Percentiles rank a stretch among this genome's conserved stretches.
These are phyloP conservation scores for Leucogyrophana mollusca DNA, from an alignment of 768 basidiomycete genomes.

Conservation along the genomic window DNA sequence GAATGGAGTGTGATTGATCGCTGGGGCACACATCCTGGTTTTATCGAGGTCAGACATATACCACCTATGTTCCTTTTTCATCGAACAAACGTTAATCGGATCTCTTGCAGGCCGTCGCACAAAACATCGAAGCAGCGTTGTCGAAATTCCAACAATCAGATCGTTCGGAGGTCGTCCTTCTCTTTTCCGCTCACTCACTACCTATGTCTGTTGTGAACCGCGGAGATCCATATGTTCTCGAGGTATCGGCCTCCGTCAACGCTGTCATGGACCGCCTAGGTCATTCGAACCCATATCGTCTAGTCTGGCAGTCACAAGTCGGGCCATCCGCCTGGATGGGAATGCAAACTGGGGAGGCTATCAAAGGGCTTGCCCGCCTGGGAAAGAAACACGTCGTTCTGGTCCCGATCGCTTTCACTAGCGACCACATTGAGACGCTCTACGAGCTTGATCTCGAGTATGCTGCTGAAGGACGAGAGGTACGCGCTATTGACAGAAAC, in stretches of 20 bases:
- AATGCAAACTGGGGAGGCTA: constrained; percentile 88
- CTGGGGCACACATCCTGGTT: constrained; percentile 94
- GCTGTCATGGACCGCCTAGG: constrained; percentile 89
- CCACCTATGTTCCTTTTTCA: constrained; percentile 5
- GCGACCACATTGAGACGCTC: constrained; percentile 98
- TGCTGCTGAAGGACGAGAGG: constrained; percentile 85
- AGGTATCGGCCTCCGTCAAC: constrained; percentile 91
- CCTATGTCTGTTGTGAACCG: constrained; percentile 99
- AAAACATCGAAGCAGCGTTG: constrained; percentile 82
- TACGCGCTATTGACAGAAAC: constrained; percentile 33
- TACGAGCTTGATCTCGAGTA: constrained; percentile 97
- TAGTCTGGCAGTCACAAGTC: constrained; percentile 98
- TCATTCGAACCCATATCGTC: constrained; percentile 81
- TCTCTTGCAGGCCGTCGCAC: constrained; percentile 74
- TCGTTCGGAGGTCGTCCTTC: constrained; percentile 74
- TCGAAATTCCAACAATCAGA: constrained; percentile 70
- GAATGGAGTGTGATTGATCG: constrained; percentile 98
- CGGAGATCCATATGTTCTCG: constrained; percentile 94
- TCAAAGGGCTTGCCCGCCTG: constrained; percentile 81
- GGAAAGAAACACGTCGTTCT: constrained; percentile 78
- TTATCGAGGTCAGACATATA: constrained; percentile 91
- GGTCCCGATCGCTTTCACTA: constrained; percentile 97
- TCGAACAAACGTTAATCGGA: not conserved
- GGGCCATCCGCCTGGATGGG: constrained; percentile 99
- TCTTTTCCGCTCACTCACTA: constrained; percentile 97